phyloP scores from a whole-genome alignment of 2,329 filamentous ascomycete species.

The Fusarium siculi region DNA sequence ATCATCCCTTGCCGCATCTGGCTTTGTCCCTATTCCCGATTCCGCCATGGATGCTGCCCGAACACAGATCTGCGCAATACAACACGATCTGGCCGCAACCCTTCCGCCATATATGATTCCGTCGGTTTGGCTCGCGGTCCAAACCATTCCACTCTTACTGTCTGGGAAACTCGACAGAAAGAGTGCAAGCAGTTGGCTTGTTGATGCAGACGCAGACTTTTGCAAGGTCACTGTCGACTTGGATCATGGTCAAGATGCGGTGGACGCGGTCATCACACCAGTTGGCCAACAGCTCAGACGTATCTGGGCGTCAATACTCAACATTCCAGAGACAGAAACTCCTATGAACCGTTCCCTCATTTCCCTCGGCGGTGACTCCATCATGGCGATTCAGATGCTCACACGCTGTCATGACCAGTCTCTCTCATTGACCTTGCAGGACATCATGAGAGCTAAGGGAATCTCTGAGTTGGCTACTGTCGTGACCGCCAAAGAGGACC shows the following conservation, averaged over 20 bases:
- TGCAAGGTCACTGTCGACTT: constrained; percentile 54
- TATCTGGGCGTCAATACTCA: constrained; percentile 56
- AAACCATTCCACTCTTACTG: constrained; percentile 16
- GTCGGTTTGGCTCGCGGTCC: constrained; percentile 23
- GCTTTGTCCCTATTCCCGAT: not conserved
- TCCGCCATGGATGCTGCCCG: not conserved
- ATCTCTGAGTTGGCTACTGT: constrained; percentile 40
- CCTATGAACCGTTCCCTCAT: constrained; percentile 51
- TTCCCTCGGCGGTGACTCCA: constrained; percentile 56
- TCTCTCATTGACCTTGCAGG: constrained; percentile 46
- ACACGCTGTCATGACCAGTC: constrained; percentile 50
- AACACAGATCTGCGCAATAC: not conserved
- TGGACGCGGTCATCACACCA: not conserved
- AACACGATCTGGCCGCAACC: constrained; percentile 2
- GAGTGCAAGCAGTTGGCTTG: constrained; percentile 56
- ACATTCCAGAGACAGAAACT: constrained; percentile 46
- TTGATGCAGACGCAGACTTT: constrained; percentile 50
- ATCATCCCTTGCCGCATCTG: not conserved
- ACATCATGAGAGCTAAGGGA: constrained; percentile 47
- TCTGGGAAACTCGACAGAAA: constrained; percentile 39
- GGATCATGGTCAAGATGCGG: constrained; percentile 32
- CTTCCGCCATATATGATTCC: constrained; percentile 37
- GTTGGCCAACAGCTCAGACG: constrained; percentile 15
- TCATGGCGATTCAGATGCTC: constrained; percentile 55
- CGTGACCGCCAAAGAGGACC: not conserved